phyloP scores from a whole-genome alignment of 2,329 filamentous ascomycete species.

The Paracoccidioides brasiliensis region DNA sequence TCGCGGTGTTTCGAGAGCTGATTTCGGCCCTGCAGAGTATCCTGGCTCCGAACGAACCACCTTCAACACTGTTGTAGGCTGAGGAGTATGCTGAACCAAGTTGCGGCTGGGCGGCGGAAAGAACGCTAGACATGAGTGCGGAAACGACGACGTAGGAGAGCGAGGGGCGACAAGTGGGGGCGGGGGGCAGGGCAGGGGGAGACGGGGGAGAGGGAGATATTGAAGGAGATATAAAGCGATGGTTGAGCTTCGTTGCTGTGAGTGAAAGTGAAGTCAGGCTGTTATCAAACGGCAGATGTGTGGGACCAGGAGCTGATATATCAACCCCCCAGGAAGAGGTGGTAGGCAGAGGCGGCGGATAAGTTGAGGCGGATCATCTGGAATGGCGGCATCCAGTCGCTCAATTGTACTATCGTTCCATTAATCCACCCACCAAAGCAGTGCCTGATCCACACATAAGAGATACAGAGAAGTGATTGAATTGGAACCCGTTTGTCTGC shows the following conservation, averaged over 20 bases:
- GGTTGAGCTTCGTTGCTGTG: too few relatives aligned
- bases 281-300: background rate
- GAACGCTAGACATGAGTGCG: constrained; percentile 3
- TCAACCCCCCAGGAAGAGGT: background rate
- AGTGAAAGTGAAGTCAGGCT: background rate
- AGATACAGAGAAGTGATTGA: background rate
- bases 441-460: background rate
- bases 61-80: background rate
- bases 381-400: background rate
- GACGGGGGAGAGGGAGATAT: background rate
- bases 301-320: background rate
- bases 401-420: background rate
- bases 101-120: background rate
- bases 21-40: constrained; percentile 5
- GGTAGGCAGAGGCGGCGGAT: background rate
- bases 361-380: background rate
- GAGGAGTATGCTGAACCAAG: background rate
- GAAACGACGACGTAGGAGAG: background rate
- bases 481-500: background rate
- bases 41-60: constrained; percentile 2
- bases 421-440: background rate
- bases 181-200: background rate
- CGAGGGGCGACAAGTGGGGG: background rate
- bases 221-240: background rate
- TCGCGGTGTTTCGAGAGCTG: background rate